Evolutionary conservation across 495 filamentous ascomycete species (phyloP).

Genomic region (Rhypophila decipiens): DNA sequence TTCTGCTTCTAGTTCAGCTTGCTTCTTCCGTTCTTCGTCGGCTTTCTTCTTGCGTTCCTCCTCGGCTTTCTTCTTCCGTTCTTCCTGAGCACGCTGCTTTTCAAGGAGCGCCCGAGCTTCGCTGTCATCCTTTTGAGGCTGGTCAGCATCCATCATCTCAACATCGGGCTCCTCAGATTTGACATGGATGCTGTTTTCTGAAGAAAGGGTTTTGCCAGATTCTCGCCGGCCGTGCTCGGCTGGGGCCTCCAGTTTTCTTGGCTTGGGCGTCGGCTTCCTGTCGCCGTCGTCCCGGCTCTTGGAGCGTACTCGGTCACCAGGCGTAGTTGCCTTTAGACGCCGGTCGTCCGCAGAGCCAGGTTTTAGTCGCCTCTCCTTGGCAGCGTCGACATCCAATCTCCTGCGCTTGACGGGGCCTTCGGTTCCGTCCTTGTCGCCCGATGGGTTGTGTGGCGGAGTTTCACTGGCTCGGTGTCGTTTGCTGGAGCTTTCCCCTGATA

Average conservation of each 20-base stretch:
- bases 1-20: slow-evolving; percentile 21
- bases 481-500: slow-evolving; percentile 41
- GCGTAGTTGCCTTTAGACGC: slow-evolving; percentile 27
- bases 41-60: slow-evolving; percentile 37
- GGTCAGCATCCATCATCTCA: slow-evolving; percentile 40
- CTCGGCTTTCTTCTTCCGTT: slow-evolving; percentile 35
- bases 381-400: slow-evolving; percentile 40
- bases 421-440: slow-evolving; percentile 47
- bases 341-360: slow-evolving; percentile 36
- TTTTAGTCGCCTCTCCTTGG: slow-evolving; percentile 35
- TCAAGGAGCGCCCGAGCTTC: slow-evolving; percentile 37
- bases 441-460: slow-evolving; percentile 57
- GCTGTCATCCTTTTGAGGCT: slow-evolving; percentile 12
- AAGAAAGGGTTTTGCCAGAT: slow-evolving; percentile 26
- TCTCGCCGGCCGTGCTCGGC: slow-evolving; percentile 31
- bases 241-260: slow-evolving; percentile 24
- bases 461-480: slow-evolving; percentile 64
- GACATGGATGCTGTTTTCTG: slow-evolving; percentile 41
- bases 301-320: slow-evolving; percentile 25
- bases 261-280: slow-evolving; percentile 28
- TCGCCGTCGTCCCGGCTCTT: slow-evolving; percentile 35
- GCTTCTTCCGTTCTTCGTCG: slow-evolving; percentile 42
- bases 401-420: slow-evolving; percentile 47
- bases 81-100: slow-evolving; percentile 43
- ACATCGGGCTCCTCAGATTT: slow-evolving; percentile 42